Percentiles rank a stretch among this genome's conserved stretches.
Evolutionary conservation across 345 rosid species (phyloP).

Genomic region (Eucalyptus globulus): DNA sequence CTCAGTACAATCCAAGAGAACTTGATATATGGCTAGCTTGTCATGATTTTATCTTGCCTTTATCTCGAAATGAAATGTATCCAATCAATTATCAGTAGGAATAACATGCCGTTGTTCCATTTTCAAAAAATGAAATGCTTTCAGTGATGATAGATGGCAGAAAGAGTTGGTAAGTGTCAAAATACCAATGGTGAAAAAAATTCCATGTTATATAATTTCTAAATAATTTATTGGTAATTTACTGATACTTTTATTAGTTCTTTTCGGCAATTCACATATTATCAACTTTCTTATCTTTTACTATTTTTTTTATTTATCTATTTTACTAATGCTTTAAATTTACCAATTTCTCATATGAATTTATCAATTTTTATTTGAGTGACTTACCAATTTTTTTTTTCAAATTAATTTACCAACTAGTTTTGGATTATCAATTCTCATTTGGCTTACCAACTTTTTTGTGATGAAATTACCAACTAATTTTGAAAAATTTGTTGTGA

Average conservation of each 20-base stretch:
- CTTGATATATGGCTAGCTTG: neutral
- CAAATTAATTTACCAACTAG: neutral
- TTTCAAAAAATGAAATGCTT: neutral
- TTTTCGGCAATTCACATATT: neutral
- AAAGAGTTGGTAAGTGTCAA: neutral
- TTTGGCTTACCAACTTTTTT: neutral
- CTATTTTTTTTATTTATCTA: neutral
- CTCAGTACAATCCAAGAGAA: neutral
- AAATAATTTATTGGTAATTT: neutral
- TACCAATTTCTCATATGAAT: neutral
- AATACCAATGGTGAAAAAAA: neutral
- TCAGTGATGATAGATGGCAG: fast-evolving
- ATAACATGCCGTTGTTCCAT: neutral
- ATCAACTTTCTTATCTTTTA: neutral
- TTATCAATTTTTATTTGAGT: neutral
- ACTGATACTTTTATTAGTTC: neutral
- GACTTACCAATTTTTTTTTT: neutral
- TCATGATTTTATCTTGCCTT: neutral
- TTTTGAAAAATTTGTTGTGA: neutral
- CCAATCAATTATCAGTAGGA: neutral
- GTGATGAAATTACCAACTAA: neutral
- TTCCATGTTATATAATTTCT: neutral
- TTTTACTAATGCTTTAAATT: neutral
- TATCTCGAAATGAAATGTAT: neutral
- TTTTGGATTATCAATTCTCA: neutral